phyloP scores from a whole-genome alignment of 2,329 filamentous ascomycete genomes.

The Cercospora zeae-maydis region DNA sequence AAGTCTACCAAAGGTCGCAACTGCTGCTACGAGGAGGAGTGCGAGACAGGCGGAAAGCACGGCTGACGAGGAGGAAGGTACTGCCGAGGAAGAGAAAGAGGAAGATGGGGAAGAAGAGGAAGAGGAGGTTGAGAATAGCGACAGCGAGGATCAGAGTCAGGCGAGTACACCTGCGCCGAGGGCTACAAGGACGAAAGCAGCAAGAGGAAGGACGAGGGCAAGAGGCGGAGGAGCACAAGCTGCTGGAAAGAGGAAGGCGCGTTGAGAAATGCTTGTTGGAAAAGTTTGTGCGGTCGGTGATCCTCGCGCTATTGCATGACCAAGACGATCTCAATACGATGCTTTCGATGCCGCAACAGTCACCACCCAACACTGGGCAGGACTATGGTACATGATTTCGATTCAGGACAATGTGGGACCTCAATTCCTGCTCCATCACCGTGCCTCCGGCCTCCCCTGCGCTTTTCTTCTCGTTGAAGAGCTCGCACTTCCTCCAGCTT shows the following conservation, averaged over 20 bases:
- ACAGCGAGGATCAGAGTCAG: conserved; percentile 23
- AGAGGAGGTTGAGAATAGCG: conserved; percentile 24
- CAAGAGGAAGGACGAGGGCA: background rate
- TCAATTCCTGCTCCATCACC: too few relatives aligned
- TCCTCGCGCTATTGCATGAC: background rate
- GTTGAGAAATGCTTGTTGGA: background rate
- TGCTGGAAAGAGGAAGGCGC: background rate
- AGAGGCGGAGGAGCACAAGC: conserved; percentile 2
- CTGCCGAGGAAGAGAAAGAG: conserved; percentile 27
- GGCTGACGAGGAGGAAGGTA: conserved; percentile 27
- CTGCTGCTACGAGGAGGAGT: conserved; percentile 23
- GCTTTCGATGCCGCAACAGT: too few relatives aligned
- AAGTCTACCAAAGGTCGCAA: conserved; percentile 17
- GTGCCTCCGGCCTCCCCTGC: background rate
- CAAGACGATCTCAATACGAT: background rate
- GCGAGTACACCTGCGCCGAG: conserved; percentile 18
- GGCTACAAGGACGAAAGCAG: conserved; percentile 11
- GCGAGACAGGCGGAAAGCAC: conserved; percentile 30
- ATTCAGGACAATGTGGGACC: background rate
- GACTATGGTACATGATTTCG: background rate
- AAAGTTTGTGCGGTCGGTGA: background rate
- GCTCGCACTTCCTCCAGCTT: background rate
- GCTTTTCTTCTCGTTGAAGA: background rate
- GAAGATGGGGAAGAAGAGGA: conserved; percentile 27
- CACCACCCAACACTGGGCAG: background rate